Evolutionary conservation across 306 rosid species (phyloP).

Genomic region (Casuarina equisetifolia): DNA sequence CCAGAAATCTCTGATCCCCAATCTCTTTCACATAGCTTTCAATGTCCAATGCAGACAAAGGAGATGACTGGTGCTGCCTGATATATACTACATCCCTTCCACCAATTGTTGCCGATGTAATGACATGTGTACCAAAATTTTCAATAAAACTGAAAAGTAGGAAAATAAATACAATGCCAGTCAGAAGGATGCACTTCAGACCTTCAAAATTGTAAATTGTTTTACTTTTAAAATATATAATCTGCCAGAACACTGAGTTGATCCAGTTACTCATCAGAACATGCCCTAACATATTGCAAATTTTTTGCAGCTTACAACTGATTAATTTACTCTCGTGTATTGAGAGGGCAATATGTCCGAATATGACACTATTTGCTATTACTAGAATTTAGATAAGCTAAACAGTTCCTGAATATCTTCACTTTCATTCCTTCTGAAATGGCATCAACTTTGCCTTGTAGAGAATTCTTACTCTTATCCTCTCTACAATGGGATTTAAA

Average conservation of each 20-base stretch:
- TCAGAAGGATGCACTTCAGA: slow-evolving; percentile 27
- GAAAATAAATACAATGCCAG: background rate
- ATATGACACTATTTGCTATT: slow-evolving; percentile 11
- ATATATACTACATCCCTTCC: slow-evolving; percentile 92
- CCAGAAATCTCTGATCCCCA: slow-evolving; percentile 76
- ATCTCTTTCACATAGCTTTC: slow-evolving; percentile 80
- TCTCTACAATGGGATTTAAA: background rate
- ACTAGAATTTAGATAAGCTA: background rate
- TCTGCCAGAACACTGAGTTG: background rate
- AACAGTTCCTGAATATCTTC: background rate
- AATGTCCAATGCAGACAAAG: slow-evolving; percentile 68
- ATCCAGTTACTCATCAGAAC: background rate
- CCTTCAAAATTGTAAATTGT: slow-evolving; percentile 17
- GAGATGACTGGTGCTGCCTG: slow-evolving; percentile 92
- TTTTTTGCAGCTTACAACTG: background rate
- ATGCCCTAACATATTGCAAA: background rate
- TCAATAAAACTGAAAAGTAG: slow-evolving; percentile 84
- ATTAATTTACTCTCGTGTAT: slow-evolving; percentile 9
- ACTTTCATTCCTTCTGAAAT: background rate
- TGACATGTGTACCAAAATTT: slow-evolving; percentile 91
- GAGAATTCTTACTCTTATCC: background rate
- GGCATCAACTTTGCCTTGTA: background rate
- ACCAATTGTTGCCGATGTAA: slow-evolving; percentile 92
- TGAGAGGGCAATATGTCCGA: slow-evolving; percentile 1
- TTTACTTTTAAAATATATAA: slow-evolving; percentile 3